Conservation (phyloP, 1,139 yeast species). For the Candida dubliniensis region DNA sequence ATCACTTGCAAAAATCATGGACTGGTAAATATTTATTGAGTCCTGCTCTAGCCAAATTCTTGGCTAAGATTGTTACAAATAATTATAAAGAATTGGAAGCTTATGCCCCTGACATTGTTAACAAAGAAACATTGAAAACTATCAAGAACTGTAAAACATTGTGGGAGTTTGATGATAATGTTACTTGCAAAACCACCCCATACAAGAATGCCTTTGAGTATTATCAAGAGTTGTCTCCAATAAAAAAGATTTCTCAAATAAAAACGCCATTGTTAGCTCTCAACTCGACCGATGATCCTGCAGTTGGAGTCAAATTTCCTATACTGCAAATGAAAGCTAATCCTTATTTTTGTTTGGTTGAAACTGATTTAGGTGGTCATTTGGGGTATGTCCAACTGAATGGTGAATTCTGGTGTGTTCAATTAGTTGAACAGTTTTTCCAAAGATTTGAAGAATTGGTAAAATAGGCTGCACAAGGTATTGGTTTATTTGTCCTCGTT, state of each 20-base stretch:
- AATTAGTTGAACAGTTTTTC: constrained; percentile 62
- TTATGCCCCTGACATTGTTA: constrained; percentile 33
- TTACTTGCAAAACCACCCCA: constrained; percentile 76
- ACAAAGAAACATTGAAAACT: constrained; percentile 32
- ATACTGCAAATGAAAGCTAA: constrained; percentile 25
- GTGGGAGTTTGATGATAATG: constrained; percentile 64
- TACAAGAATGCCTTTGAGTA: constrained; percentile 70
- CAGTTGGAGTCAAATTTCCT: constrained; percentile 55
- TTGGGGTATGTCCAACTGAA: constrained; percentile 57
- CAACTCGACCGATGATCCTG: constrained; percentile 81
- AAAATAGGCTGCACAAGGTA: constrained; percentile 4
- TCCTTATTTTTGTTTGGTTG: constrained; percentile 37
- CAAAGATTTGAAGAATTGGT: constrained; percentile 41
- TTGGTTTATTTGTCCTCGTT: neutral
- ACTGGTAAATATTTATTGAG: constrained; percentile 65
- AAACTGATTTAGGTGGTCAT: constrained; percentile 59
- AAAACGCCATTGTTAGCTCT: constrained; percentile 68
- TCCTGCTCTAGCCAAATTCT: constrained; percentile 65
- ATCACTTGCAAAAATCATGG: constrained; percentile 50
- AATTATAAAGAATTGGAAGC: constrained; percentile 55
- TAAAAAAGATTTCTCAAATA: constrained; percentile 53
- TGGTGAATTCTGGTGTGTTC: constrained; percentile 74
- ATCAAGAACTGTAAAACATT: constrained; percentile 37
- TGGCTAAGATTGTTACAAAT: constrained; percentile 60
- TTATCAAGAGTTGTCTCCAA: constrained; percentile 69